These are phyloP conservation scores for Phytophthora gonapodyides DNA, from an alignment of 352 stramenopile genomes.

Conservation along the genomic window DNA sequence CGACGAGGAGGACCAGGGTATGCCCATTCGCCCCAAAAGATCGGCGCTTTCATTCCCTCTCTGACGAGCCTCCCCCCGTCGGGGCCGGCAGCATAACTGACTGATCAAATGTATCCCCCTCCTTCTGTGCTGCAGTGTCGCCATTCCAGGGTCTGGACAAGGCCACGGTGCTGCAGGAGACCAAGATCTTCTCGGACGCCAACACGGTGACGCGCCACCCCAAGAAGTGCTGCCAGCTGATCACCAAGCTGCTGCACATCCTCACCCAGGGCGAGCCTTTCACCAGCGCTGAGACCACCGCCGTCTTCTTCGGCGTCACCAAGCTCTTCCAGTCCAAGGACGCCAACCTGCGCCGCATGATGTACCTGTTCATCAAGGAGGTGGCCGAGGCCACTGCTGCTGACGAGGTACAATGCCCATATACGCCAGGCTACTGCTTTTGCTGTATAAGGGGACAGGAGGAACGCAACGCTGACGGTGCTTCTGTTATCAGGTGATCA, in stretches of 20 bases:
- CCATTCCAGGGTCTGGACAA: conserved; percentile 96
- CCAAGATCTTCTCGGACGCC: conserved; percentile 98
- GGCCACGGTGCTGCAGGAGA: conserved; percentile 97
- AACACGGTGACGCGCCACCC: conserved; percentile 96
- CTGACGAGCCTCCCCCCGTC: background rate
- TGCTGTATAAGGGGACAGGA: background rate
- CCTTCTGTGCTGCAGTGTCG: conserved; percentile 56
- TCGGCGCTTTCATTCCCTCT: conserved; percentile 1
- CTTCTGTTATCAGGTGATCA: conserved; percentile 95
- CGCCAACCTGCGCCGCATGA: conserved; percentile 97
- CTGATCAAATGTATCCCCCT: conserved; percentile 12
- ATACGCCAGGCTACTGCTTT: background rate
- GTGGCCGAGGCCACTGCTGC: conserved; percentile 92
- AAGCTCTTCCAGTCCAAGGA: conserved; percentile 99
- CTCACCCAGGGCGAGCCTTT: conserved; percentile 98
- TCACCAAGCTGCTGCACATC: conserved; percentile 99
- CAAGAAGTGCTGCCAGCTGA: conserved; percentile 98
- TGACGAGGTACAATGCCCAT: conserved; percentile 55
- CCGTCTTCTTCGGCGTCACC: conserved; percentile 99
- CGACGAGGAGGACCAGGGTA: conserved; percentile 94
- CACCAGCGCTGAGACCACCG: conserved; percentile 94
- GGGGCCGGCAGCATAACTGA: background rate
- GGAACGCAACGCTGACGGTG: conserved; percentile 15
- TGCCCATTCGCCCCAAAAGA: conserved; percentile 11
- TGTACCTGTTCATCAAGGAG: conserved; percentile 99